A percentile compares a stretch with the other conserved stretches of the same genome.
Evolutionary conservation across 768 basidiomycete genomes (phyloP).

Genomic region (Coprinellus aureogranulatus): DNA sequence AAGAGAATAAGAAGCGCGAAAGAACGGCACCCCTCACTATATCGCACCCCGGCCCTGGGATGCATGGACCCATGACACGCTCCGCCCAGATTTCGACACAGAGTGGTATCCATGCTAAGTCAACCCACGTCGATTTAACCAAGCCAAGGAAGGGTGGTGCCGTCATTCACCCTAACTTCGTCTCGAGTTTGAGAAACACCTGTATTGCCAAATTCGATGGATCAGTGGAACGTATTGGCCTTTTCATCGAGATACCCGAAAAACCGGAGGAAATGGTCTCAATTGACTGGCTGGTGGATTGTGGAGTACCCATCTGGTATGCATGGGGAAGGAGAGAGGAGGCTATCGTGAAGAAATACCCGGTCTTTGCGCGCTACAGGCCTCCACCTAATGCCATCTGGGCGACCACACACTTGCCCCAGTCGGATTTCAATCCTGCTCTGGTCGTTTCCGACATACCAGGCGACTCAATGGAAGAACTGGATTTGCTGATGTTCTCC

Average conservation of each 20-base stretch:
- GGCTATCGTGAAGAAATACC: not conserved
- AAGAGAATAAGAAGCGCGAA: too few relatives aligned
- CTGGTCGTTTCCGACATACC: not conserved
- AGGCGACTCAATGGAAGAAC: too few relatives aligned
- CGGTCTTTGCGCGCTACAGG: not conserved
- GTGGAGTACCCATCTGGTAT: not conserved
- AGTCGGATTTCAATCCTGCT: not conserved
- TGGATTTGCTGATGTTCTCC: too few relatives aligned
- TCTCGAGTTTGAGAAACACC: not conserved
- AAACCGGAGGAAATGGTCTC: not conserved
- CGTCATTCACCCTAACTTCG: not conserved
- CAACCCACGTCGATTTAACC: too few relatives aligned
- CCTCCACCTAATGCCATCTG: not conserved
- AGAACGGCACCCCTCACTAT: too few relatives aligned
- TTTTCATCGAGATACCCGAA: not conserved
- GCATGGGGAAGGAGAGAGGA: not conserved
- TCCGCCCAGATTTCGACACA: too few relatives aligned
- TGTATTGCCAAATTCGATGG: not conserved
- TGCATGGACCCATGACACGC: too few relatives aligned
- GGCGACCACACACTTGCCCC: not conserved
- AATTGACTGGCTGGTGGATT: not conserved
- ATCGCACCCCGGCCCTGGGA: too few relatives aligned
- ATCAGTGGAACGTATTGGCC: not conserved
- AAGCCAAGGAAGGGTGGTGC: not conserved
- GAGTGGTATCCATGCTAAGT: too few relatives aligned